A percentile compares a stretch with the other conserved stretches of the same genome.
phyloP scores from a whole-genome alignment of 164 flowering plant genomes.

The Sedum album region DNA sequence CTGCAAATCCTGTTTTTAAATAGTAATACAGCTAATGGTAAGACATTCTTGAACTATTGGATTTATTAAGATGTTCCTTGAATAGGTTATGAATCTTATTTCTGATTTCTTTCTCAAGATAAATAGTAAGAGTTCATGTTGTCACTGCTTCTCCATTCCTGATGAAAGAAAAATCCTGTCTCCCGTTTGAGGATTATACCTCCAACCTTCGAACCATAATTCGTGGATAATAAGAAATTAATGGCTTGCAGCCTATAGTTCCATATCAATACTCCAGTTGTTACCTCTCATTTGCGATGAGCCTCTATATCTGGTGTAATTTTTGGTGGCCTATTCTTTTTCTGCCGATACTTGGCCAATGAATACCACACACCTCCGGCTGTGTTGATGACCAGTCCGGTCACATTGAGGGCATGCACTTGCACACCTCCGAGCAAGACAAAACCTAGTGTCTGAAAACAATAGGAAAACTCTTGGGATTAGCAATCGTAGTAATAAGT shows the following conservation, averaged over 20 bases:
- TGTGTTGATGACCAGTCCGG: constrained; percentile 87
- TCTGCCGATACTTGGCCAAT: constrained; percentile 77
- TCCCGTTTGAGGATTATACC: background rate
- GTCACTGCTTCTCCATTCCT: too few relatives aligned
- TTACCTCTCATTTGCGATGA: constrained; percentile 28
- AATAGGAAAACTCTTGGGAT: background rate
- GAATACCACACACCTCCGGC: constrained; percentile 98
- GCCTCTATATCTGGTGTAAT: constrained; percentile 47
- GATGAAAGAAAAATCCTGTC: too few relatives aligned
- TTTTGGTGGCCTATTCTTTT: constrained; percentile 52
- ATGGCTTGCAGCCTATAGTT: background rate
- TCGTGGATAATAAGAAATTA: too few relatives aligned
- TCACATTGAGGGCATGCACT: constrained; percentile 78
- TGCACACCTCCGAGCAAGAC: constrained; percentile 86
- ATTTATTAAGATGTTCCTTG: too few relatives aligned
- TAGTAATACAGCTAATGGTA: too few relatives aligned
- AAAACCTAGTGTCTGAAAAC: constrained; percentile 78
- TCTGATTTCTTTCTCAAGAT: too few relatives aligned
- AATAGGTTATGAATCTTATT: too few relatives aligned
- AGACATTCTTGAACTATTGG: too few relatives aligned
- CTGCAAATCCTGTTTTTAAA: constrained; percentile 1
- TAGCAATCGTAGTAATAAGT: background rate
- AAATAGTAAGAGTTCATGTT: too few relatives aligned
- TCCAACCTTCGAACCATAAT: background rate
- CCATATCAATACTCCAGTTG: background rate